Conservation (phyloP, 352 stramenopile species). For the Globisporangium nagaii region DNA sequence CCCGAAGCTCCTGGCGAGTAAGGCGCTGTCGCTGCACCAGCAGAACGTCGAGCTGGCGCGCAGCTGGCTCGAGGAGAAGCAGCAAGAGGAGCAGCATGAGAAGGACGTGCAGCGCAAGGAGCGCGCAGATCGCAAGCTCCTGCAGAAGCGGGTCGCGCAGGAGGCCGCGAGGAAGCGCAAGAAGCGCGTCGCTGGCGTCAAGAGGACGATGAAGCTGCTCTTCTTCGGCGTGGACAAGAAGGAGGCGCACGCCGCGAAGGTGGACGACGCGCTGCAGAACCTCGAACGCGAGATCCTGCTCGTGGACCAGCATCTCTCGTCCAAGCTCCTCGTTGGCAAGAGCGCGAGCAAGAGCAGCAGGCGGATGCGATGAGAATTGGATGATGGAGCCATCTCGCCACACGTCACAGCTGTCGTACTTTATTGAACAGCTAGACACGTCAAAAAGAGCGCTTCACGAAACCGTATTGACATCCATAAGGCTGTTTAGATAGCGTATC, state of each 20-base stretch:
- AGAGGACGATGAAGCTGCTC: slow-evolving; percentile 18
- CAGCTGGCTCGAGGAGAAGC: slow-evolving; percentile 22
- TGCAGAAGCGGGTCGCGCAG: slow-evolving; percentile 6
- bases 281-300: slow-evolving; percentile 30
- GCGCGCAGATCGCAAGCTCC: slow-evolving; percentile 7
- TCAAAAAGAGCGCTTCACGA: too few species aligned
- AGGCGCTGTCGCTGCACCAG: slow-evolving; percentile 29
- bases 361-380: neutral
- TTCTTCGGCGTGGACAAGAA: slow-evolving; percentile 20
- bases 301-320: slow-evolving; percentile 11
- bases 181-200: slow-evolving; percentile 13
- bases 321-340: neutral
- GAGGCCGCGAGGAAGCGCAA: slow-evolving; percentile 15
- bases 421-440: too few species aligned
- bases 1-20: slow-evolving; percentile 26
- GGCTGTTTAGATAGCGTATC: too few species aligned
- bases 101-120: neutral
- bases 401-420: too few species aligned
- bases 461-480: too few species aligned
- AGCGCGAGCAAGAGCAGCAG: neutral
- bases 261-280: slow-evolving; percentile 30
- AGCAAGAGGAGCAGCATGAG: slow-evolving; percentile 18
- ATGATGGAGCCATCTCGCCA: neutral
- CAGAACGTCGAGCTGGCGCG: slow-evolving; percentile 25
- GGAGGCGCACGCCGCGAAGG: slow-evolving; percentile 18